Conservation (phyloP, 768 basidiomycete genomes). For the Tricholomella constricta region DNA sequence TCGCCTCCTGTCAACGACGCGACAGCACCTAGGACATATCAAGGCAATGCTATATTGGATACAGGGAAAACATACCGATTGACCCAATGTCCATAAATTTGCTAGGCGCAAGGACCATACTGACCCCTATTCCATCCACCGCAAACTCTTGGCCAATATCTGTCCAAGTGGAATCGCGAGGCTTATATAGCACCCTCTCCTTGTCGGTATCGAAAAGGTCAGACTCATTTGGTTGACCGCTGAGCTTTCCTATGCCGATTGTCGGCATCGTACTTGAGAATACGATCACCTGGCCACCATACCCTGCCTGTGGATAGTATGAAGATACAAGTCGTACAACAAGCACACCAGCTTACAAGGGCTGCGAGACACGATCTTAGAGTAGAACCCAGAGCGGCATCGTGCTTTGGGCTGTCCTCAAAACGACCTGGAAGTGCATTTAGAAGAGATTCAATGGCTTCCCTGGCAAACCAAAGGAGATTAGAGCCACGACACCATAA, state of each 20-base stretch:
- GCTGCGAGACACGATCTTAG: constrained; percentile 71
- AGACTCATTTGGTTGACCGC: constrained; percentile 57
- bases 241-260: constrained; percentile 71
- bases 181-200: constrained; percentile 76
- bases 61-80: constrained; percentile 54
- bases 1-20: constrained; percentile 85
- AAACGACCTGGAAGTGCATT: constrained; percentile 64
- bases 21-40: constrained; percentile 59
- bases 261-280: constrained; percentile 75
- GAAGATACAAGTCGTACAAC: neutral
- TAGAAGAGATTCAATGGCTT: constrained; percentile 67
- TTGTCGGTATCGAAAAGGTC: constrained; percentile 82
- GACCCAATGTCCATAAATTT: constrained; percentile 86
- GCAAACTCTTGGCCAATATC: constrained; percentile 87
- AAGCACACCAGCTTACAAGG: constrained; percentile 49
- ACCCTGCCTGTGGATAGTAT: constrained; percentile 46
- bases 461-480: constrained; percentile 35
- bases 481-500: neutral
- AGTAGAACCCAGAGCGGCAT: constrained; percentile 78
- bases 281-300: constrained; percentile 75
- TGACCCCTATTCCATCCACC: constrained; percentile 88
- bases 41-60: too few relatives aligned
- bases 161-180: constrained; percentile 80
- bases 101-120: constrained; percentile 81
- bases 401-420: constrained; percentile 43